Evolutionary conservation across 169 alveolate genomes (phyloP), one percentile per base, ranked within the genome.

Genomic region (Plasmodium knowlesi): DNA sequence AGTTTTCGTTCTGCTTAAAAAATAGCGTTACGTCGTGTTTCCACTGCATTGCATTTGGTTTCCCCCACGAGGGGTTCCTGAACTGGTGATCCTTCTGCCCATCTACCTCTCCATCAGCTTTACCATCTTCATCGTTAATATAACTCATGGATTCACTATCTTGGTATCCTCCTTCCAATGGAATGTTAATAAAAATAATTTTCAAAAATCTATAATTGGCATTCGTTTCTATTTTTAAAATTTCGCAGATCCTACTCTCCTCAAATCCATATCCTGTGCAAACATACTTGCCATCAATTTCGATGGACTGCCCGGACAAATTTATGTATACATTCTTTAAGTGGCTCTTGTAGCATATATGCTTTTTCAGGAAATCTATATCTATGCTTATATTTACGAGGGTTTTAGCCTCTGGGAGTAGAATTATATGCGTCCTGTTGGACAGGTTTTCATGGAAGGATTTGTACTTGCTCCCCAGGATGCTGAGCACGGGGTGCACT

Each of bases 171-270:
- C 83, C 94, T 71, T 70, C 92, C 74, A 91, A 22, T 25, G 95
- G 95, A 19, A 43, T 37, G 39, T 81, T 82, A 50, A 91, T 82
- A 78, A 78, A 91, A 70, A 91, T 80, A 10, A 91, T 72, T 82
- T 81, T 91, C n/a, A 81, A 67, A 76, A 91, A 91, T 22, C 76
- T 91, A 91, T 80, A 80, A 50, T 91, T 80, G 30, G 88, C 37
- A 91, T 91, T 91, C 14, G 84, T 82, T 81, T 91, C 95, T 16
- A 71, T 50, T 91, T 91, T 91, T 57, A 91, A 34, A 81, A 91
- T 91, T 71, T 91, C 83, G 43, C 95, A 91, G 37, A 70, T 82
- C 73, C 84, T 91, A 82, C 61, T 91, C 22, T 81, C 85, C 73
- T 91, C 84, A 91, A 81, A 91, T 32, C 95, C 95, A 61, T 91